Evolutionary conservation across 2,329 filamentous ascomycete genomes (phyloP).

Genomic region (Ophiosphaerella narmari): DNA sequence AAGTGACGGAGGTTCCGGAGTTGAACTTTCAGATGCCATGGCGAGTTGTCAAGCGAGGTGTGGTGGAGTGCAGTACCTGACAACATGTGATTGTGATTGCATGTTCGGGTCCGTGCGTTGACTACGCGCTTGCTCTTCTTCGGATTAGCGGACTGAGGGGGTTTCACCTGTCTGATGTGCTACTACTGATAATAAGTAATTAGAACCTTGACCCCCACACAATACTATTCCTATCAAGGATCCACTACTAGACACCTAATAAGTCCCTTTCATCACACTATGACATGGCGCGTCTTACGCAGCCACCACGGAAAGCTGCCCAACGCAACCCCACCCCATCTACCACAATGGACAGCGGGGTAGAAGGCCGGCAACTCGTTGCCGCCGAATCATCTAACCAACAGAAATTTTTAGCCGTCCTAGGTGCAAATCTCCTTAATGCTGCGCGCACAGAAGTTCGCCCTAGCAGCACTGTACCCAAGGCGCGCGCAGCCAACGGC

Average conservation of each 20-base stretch:
- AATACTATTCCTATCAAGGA: too few species aligned
- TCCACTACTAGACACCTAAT: too few species aligned
- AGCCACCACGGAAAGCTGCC: conserved; percentile 5
- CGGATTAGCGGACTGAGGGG: too few species aligned
- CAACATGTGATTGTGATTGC: conserved; percentile 20
- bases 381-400: conserved; percentile 9
- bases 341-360: conserved; percentile 11
- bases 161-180: too few species aligned
- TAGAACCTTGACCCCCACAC: too few species aligned
- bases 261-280: too few species aligned
- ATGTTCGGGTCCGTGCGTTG: conserved; percentile 9
- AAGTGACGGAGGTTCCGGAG: conserved; percentile 8
- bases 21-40: conserved; percentile 22
- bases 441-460: conserved; percentile 25
- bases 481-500: conserved; percentile 7
- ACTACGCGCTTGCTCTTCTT: too few species aligned
- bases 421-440: conserved; percentile 36
- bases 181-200: too few species aligned
- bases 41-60: conserved; percentile 1
- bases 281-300: conserved; percentile 17
- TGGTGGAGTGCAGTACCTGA: not conserved
- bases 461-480: conserved; percentile 6
- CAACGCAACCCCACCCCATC: conserved; percentile 1
- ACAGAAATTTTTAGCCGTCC: conserved; percentile 15
- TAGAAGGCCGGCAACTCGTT: conserved; percentile 31